These are phyloP conservation scores for Blastomyces parvus DNA, from an alignment of 2,329 filamentous ascomycete species.

Conservation along the genomic window DNA sequence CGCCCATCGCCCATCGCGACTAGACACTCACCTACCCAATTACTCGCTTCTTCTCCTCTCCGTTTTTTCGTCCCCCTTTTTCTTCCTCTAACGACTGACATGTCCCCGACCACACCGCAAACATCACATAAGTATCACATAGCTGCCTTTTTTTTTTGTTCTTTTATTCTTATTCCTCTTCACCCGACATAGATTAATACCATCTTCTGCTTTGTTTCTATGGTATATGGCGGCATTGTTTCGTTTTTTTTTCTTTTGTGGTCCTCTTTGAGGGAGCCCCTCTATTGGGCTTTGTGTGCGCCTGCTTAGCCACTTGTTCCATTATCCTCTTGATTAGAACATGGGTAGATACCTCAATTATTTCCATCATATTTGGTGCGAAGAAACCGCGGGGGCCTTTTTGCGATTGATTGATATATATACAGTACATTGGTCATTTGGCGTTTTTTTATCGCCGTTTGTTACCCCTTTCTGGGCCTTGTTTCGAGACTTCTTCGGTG, in stretches of 20 bases:
- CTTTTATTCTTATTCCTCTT: too few relatives aligned
- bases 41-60: not conserved
- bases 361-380: too few relatives aligned
- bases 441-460: too few relatives aligned
- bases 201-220: not conserved
- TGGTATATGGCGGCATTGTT: not conserved
- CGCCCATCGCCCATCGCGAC: not conserved
- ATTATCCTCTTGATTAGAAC: too few relatives aligned
- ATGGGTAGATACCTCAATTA: too few relatives aligned
- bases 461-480: too few relatives aligned
- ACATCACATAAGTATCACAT: not conserved
- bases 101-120: not conserved
- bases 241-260: not conserved
- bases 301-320: not conserved
- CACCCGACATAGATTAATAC: not conserved
- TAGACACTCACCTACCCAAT: not conserved
- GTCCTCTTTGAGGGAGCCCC: too few relatives aligned
- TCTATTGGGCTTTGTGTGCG: not conserved
- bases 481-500: too few relatives aligned
- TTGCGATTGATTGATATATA: too few relatives aligned
- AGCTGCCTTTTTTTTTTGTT: not conserved
- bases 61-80: not conserved
- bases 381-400: too few relatives aligned
- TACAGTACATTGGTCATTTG: too few relatives aligned
- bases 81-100: not conserved